Evolutionary conservation across 1,284 basidiomycete species (phyloP).

Genomic region (Ustilago cynodontis): DNA sequence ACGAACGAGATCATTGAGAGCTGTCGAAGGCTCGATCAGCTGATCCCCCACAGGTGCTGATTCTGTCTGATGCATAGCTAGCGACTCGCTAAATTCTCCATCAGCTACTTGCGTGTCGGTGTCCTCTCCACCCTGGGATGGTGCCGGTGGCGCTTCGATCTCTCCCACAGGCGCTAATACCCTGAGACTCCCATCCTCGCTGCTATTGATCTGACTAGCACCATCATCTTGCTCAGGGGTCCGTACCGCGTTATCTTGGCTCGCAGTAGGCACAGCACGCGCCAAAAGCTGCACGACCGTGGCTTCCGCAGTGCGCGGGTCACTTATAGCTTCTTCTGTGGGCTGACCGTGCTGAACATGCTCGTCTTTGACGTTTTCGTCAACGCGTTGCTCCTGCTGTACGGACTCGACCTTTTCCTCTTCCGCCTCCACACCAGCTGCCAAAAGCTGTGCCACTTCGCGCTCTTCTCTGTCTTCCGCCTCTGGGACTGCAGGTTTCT

Average conservation of each 20-base stretch:
- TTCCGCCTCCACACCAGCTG: background rate
- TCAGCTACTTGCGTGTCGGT: background rate
- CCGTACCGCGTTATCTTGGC: background rate
- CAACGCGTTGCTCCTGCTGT: background rate
- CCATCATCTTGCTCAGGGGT: background rate
- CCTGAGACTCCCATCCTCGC: conserved; percentile 1
- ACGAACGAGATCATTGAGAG: background rate
- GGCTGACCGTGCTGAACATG: background rate
- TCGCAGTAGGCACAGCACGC: background rate
- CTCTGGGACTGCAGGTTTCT: background rate
- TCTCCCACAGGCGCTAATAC: conserved; percentile 4
- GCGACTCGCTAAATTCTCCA: background rate
- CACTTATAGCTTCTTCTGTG: too few species aligned
- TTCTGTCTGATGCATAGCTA: background rate
- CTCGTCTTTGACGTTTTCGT: background rate
- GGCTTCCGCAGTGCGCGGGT: background rate
- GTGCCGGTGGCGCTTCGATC: background rate
- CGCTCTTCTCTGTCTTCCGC: background rate
- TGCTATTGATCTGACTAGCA: background rate
- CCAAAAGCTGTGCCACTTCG: background rate
- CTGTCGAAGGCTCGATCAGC: background rate
- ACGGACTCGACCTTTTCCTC: background rate
- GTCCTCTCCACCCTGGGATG: background rate
- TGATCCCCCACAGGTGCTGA: background rate
- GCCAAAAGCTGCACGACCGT: background rate